Conservation (phyloP, 345 rosid genomes). For the Eutrema yunnanense region DNA sequence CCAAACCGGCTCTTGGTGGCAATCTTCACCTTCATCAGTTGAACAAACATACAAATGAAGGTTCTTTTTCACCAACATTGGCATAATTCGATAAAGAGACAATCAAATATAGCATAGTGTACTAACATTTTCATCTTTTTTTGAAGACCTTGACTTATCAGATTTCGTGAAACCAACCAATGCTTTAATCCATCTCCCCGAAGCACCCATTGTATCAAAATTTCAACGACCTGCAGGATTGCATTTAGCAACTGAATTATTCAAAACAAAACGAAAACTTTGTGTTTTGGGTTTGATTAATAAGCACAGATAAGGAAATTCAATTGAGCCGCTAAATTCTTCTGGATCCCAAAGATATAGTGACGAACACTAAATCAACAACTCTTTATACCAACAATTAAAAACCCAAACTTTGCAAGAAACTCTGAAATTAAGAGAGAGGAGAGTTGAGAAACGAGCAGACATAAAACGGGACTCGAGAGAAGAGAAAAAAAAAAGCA, state of each 20-base stretch:
- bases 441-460: not conserved
- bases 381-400: not conserved
- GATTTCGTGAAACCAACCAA: slow-evolving; percentile 77
- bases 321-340: not conserved
- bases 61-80: not conserved
- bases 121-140: slow-evolving; percentile 61
- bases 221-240: slow-evolving; percentile 23
- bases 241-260: not conserved
- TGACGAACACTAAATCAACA: not conserved
- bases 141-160: slow-evolving; percentile 67
- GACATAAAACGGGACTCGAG: not conserved
- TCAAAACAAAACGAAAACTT: not conserved
- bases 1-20: slow-evolving; percentile 50
- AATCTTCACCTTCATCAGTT: slow-evolving; percentile 38
- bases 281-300: not conserved
- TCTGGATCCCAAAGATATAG: slow-evolving; percentile 1
- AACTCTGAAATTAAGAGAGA: not conserved
- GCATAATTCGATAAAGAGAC: not conserved
- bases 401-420: not conserved
- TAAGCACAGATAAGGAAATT: slow-evolving; percentile 16
- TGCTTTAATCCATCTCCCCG: slow-evolving; percentile 93
- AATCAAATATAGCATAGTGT: not conserved
- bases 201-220: slow-evolving; percentile 64
- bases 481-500: not conserved
- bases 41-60: not conserved